These are phyloP conservation scores for Cicer arietinum DNA, from an alignment of 306 rosid species.

Conservation along the genomic window DNA sequence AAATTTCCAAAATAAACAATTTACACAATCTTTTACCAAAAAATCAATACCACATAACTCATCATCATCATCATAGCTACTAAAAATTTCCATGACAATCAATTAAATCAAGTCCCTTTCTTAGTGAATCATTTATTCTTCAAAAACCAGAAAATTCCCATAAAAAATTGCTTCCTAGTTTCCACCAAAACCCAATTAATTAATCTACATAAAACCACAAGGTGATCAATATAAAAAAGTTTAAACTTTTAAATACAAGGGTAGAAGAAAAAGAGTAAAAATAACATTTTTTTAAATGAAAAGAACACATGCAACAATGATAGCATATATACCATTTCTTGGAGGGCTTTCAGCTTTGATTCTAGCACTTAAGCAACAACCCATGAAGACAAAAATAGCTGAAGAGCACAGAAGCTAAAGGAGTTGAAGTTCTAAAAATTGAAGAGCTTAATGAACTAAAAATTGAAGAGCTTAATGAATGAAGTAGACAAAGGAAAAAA, in stretches of 20 bases:
- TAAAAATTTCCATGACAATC: background rate
- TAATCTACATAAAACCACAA: slow-evolving; percentile 25
- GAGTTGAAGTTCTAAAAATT: slow-evolving; percentile 41
- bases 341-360: slow-evolving; percentile 95
- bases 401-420: slow-evolving; percentile 34
- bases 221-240: slow-evolving; percentile 9
- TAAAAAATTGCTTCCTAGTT: background rate
- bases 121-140: slow-evolving; percentile 10
- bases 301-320: slow-evolving; percentile 31
- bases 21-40: background rate
- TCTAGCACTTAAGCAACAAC: slow-evolving; percentile 81
- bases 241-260: slow-evolving; percentile 4
- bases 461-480: slow-evolving; percentile 4
- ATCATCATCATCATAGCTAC: slow-evolving; percentile 1
- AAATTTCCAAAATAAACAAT: slow-evolving; percentile 22
- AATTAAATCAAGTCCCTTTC: slow-evolving; percentile 33
- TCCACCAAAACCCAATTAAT: background rate
- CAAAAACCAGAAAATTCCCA: slow-evolving; percentile 16
- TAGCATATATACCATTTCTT: slow-evolving; percentile 59
- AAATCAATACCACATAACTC: slow-evolving; percentile 19
- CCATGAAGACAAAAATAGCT: slow-evolving; percentile 60
- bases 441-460: background rate
- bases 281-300: background rate
- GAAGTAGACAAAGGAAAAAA: background rate
- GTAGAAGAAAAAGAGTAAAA: background rate